A percentile compares a stretch with the other conserved stretches of the same genome.
Evolutionary conservation across 257 asterid species (phyloP).

Genomic region (Ehretia macrophylla): DNA sequence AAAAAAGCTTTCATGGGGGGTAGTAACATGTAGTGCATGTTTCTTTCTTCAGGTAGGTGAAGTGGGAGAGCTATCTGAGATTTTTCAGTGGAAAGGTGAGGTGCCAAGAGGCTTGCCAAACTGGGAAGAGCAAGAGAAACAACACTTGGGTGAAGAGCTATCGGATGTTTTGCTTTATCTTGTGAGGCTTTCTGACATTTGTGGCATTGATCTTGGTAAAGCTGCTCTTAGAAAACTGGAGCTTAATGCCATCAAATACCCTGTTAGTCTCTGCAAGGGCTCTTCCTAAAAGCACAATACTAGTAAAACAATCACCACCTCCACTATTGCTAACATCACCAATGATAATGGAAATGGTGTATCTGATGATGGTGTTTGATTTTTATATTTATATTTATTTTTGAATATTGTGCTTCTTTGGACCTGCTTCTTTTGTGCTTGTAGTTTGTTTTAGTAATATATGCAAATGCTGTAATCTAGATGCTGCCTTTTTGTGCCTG

Average conservation of each 20-base stretch:
- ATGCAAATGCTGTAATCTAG: no score
- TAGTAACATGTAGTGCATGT: background rate
- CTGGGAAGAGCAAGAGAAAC: conserved; percentile 57
- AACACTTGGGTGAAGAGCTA: conserved; percentile 59
- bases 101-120: conserved; percentile 50
- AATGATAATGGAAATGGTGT: conserved; percentile 16
- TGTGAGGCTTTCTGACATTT: conserved; percentile 48
- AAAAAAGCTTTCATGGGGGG: no score
- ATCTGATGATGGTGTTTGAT: conserved; percentile 15
- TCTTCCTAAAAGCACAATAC: conserved; percentile 27
- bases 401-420: no score
- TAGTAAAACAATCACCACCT: conserved; percentile 10
- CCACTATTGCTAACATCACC: conserved; percentile 8
- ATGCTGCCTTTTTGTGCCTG: no score
- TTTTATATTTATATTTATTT: conserved; percentile 1
- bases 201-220: conserved; percentile 56
- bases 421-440: background rate
- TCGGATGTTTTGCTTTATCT: conserved; percentile 64
- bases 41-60: conserved; percentile 50
- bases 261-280: conserved; percentile 37
- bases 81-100: conserved; percentile 76
- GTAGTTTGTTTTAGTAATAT: background rate
- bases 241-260: conserved; percentile 56
- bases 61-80: conserved; percentile 64
- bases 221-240: conserved; percentile 58